A percentile compares a stretch with the other conserved stretches of the same genome.
Evolutionary conservation across 2,329 filamentous ascomycete species (phyloP).

Genomic region (Fusarium redolens): DNA sequence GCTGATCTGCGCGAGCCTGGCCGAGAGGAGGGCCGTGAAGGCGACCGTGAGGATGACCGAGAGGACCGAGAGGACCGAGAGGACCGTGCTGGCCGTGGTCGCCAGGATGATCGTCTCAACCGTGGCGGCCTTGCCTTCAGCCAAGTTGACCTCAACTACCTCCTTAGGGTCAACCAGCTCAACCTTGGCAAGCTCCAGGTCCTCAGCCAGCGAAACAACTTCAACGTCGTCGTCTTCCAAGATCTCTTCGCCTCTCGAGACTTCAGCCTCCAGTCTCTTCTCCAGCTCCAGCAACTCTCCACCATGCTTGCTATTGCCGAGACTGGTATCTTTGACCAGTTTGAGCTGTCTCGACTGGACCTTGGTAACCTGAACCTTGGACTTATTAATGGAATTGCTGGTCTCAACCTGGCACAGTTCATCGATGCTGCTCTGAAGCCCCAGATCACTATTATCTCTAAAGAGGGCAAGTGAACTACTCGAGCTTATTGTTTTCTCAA

Average conservation of each 20-base stretch:
- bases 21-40: neutral
- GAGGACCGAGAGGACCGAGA: neutral
- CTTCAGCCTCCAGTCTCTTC: constrained; percentile 55
- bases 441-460: constrained; percentile 46
- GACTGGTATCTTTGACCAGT: constrained; percentile 46
- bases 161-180: constrained; percentile 59
- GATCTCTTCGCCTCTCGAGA: constrained; percentile 54
- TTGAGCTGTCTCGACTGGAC: constrained; percentile 44
- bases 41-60: neutral
- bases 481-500: too few species aligned
- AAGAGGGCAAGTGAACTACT: constrained; percentile 33
- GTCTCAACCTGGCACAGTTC: constrained; percentile 47
- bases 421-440: constrained; percentile 43
- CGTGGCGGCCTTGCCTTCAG: constrained; percentile 57
- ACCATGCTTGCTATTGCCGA: constrained; percentile 50
- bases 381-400: constrained; percentile 44
- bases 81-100: constrained; percentile 45
- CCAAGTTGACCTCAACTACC: constrained; percentile 57
- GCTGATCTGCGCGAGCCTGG: neutral
- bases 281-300: constrained; percentile 56
- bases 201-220: constrained; percentile 55
- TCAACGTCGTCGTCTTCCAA: constrained; percentile 58
- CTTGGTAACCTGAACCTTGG: constrained; percentile 47
- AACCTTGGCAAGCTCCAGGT: constrained; percentile 56
- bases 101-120: neutral